These are phyloP conservation scores for Pyrus communis DNA, from an alignment of 306 rosid genomes.

Conservation along the genomic window DNA sequence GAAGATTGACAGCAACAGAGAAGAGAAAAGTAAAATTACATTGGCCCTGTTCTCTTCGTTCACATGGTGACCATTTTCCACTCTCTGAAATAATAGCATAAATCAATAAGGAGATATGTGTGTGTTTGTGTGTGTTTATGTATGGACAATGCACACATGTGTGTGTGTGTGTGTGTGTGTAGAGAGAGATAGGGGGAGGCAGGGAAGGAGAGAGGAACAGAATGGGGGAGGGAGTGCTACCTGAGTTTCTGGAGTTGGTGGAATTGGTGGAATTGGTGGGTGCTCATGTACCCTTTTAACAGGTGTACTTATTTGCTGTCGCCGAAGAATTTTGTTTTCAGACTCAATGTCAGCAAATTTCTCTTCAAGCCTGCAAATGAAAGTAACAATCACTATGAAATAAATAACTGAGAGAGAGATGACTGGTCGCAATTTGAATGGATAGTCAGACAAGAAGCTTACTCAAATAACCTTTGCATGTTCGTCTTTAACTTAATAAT, in stretches of 20 bases:
- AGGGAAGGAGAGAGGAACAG: background rate
- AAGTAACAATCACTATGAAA: conserved; percentile 25
- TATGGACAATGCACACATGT: too few species aligned
- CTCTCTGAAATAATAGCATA: conserved; percentile 35
- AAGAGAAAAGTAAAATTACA: conserved; percentile 32
- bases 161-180: too few species aligned
- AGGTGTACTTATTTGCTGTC: conserved; percentile 50
- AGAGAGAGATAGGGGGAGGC: background rate
- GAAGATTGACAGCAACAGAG: background rate
- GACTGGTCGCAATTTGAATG: background rate
- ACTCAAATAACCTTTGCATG: conserved; percentile 74
- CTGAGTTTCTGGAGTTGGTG: conserved; percentile 23
- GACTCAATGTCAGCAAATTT: conserved; percentile 73
- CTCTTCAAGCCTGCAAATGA: conserved; percentile 78
- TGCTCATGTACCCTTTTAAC: conserved; percentile 55
- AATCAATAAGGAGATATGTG: background rate
- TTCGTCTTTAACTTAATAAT: conserved; percentile 83
- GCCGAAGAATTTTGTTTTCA: conserved; percentile 85
- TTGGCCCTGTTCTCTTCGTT: conserved; percentile 48
- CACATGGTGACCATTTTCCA: conserved; percentile 78
- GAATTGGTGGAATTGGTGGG: conserved; percentile 50
- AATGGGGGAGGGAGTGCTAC: conserved; percentile 3
- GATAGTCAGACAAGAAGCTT: conserved; percentile 14
- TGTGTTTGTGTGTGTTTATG: too few species aligned
- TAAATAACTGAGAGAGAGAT: background rate